phyloP scores from a whole-genome alignment of 1,284 basidiomycete genomes.

The Ustilago esculenta region DNA sequence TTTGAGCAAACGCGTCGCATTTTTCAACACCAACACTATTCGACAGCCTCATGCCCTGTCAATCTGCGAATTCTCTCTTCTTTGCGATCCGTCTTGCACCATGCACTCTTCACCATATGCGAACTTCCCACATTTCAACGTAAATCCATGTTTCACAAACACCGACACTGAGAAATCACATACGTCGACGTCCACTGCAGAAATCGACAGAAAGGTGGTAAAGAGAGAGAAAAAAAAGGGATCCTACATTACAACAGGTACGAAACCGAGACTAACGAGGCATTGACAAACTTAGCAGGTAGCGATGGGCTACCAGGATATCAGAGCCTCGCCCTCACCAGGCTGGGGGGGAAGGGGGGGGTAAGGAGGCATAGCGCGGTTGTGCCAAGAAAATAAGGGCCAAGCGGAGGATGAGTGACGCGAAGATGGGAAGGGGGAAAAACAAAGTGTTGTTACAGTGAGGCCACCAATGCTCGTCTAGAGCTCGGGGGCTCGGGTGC shows the following conservation, averaged over 20 bases:
- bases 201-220: conserved; percentile 14
- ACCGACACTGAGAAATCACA: too few species aligned
- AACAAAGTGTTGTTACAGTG: conserved; percentile 16
- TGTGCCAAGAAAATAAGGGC: too few species aligned
- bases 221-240: conserved; percentile 1
- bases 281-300: conserved; percentile 1
- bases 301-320: neutral
- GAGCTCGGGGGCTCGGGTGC: conserved; percentile 29
- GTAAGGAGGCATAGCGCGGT: neutral
- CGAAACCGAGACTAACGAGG: conserved; percentile 7
- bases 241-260: conserved; percentile 34
- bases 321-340: neutral
- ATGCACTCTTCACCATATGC: too few species aligned
- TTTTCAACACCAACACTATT: too few species aligned
- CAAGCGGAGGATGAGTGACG: neutral
- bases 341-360: neutral
- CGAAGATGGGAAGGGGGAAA: neutral
- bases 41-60: too few species aligned
- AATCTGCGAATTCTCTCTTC: too few species aligned
- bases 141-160: too few species aligned
- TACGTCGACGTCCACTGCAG: too few species aligned
- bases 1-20: too few species aligned
- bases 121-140: too few species aligned
- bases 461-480: conserved; percentile 6
- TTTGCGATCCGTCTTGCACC: too few species aligned